A percentile compares a stretch with the other conserved stretches of the same genome.
phyloP scores from a whole-genome alignment of 2,329 filamentous ascomycete genomes.

The Aspergillus sp. region DNA sequence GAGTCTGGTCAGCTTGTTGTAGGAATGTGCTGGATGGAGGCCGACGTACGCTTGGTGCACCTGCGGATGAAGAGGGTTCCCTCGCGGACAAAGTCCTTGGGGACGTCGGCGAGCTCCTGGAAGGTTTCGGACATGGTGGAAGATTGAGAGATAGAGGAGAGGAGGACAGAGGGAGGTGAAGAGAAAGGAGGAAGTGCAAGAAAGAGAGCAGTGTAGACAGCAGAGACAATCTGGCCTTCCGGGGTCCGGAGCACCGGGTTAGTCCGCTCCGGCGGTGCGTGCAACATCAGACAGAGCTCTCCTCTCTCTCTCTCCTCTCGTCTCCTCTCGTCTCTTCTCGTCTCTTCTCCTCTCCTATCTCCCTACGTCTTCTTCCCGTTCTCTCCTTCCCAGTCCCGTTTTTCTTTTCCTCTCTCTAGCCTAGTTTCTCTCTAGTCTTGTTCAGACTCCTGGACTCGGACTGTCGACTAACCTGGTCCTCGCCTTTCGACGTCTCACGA shows the following conservation, averaged over 20 bases:
- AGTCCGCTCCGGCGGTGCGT: too few species aligned
- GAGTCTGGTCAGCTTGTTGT: slow-evolving; percentile 6
- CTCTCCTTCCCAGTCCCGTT: slow-evolving; percentile 4
- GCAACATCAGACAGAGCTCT: too few species aligned
- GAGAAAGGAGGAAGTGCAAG: neutral
- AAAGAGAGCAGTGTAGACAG: slow-evolving; percentile 1
- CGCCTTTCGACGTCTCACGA: too few species aligned
- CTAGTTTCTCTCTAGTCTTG: slow-evolving; percentile 10
- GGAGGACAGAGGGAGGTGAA: neutral
- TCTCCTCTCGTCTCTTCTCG: slow-evolving; percentile 7
- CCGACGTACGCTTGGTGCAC: slow-evolving; percentile 40
- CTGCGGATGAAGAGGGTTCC: slow-evolving; percentile 41
- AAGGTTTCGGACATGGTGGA: slow-evolving; percentile 45
- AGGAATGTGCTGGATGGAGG: slow-evolving; percentile 2
- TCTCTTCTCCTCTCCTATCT: slow-evolving; percentile 7
- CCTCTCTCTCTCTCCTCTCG: too few species aligned
- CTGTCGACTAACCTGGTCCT: too few species aligned
- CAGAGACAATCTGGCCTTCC: slow-evolving; percentile 3
- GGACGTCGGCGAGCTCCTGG: slow-evolving; percentile 52
- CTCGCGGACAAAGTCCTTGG: slow-evolving; percentile 45
- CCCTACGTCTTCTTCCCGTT: neutral
- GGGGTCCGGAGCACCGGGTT: neutral
- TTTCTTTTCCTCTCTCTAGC: slow-evolving; percentile 8
- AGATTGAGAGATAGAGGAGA: neutral
- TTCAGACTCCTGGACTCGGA: too few species aligned